These are phyloP conservation scores for Oxyria digyna DNA, from an alignment of 148 eudicot genomes.

Conservation along the genomic window DNA sequence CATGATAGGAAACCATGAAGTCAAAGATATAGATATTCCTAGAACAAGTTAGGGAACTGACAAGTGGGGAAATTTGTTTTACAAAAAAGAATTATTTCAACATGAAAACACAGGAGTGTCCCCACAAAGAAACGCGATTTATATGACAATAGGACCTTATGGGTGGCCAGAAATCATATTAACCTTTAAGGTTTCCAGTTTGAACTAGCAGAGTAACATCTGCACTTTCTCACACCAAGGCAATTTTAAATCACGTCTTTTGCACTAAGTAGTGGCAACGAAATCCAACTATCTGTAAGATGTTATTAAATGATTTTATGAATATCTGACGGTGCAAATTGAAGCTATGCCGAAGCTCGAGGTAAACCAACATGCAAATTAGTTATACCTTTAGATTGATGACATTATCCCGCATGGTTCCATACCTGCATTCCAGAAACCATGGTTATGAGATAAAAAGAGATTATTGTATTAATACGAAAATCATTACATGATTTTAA, in stretches of 20 bases:
- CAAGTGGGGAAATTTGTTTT: not conserved
- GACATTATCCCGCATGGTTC: constrained; percentile 98
- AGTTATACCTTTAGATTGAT: constrained; percentile 65
- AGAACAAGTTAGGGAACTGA: not conserved
- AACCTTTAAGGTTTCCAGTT: not conserved
- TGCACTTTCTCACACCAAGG: constrained; percentile 1
- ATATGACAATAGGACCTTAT: not conserved
- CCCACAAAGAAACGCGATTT: not conserved
- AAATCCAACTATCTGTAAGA: not conserved
- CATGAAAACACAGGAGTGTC: not conserved
- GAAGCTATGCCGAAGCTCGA: not conserved
- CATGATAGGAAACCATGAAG: not conserved
- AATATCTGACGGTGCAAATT: not conserved
- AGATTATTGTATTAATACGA: not conserved
- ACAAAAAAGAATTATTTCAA: not conserved
- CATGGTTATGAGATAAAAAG: not conserved
- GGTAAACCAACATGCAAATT: not conserved
- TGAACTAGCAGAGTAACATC: not conserved
- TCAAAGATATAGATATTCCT: not conserved
- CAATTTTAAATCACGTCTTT: not conserved
- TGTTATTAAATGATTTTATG: not conserved
- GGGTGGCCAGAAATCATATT: not conserved
- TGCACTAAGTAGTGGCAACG: not conserved
- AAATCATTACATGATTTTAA: no score
- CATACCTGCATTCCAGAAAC: constrained; percentile 69